Evolutionary conservation across 1,284 basidiomycete species (phyloP), one percentile per base, ranked within the genome.

Genomic region (Calocybe gambosa): DNA sequence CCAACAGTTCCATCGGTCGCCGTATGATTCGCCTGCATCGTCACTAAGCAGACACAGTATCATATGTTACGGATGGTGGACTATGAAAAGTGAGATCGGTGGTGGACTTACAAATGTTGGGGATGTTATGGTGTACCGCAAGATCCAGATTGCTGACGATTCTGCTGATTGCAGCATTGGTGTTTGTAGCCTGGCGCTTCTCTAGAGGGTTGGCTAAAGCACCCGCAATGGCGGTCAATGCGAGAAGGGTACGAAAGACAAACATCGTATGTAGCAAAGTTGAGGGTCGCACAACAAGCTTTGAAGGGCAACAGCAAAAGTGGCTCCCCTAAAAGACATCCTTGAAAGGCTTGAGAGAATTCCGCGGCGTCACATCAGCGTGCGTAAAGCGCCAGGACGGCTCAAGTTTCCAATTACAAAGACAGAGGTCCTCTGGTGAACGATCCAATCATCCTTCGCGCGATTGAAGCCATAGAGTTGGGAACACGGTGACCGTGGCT

Each of bases 101-200:
- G 13, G 36, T 12, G 7, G 10, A 55, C 59, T 35, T 46, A 65
- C 65, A 45, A 44, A 67, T 58, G 29, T 49, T 48, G 23, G 59
- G 58, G 9, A 61, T 55, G 26, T 42, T 45, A 20, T 50, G 33
- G 42, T 57, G 62, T 19, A 60, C 43, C 15, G 28, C 26, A 23
- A 46, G 25, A 21, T 60, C 57, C 15, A 66, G 56, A 0, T 12
- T 12, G 36, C 58, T 57, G 40, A 66, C 51, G 20, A 58, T 55
- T 8, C 38, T 44, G 21, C 47, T 42, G 42, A 64, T 62, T 1
- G 51, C 53, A 13, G 47, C 34, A 33, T 65, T 65, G 15, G 61
- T 66, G 45, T 66, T 65, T 9, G 57, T 55, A 19, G 55, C 34
- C 54, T 63, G 61, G 43, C 61, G 43, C 39, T 28, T 18, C 12